A percentile compares a stretch with the other conserved stretches of the same genome.
These are phyloP conservation scores for Termitomyces sp. DNA, from an alignment of 1,284 basidiomycete genomes.

Conservation along the genomic window DNA sequence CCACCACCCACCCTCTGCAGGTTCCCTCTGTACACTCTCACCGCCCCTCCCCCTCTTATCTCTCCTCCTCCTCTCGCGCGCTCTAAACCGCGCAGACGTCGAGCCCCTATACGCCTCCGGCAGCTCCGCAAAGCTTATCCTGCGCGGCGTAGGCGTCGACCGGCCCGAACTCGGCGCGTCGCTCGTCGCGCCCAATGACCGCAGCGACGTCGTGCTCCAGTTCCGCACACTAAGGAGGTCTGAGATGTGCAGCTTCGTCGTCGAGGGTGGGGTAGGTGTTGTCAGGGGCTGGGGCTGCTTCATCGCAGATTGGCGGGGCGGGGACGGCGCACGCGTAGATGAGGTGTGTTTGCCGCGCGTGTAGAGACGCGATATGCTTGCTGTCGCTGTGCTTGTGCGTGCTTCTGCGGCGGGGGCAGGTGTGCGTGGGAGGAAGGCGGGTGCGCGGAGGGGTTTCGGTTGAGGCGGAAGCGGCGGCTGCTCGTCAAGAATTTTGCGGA, in stretches of 20 bases:
- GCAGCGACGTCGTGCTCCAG: background rate
- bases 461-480: conserved; percentile 33
- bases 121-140: conserved; percentile 70
- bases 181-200: conserved; percentile 18
- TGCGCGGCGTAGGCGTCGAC: conserved; percentile 72
- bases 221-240: background rate
- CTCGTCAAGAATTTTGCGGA: conserved; percentile 65
- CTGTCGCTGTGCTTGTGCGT: conserved; percentile 65
- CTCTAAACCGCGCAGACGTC: conserved; percentile 24
- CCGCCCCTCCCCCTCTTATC: conserved; percentile 9
- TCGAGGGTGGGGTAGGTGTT: too few species aligned
- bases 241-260: background rate
- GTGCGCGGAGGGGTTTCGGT: conserved; percentile 21
- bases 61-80: conserved; percentile 22
- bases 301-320: conserved; percentile 51
- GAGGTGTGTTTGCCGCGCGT: conserved; percentile 61
- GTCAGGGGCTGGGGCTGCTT: conserved; percentile 28
- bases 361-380: conserved; percentile 68
- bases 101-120: conserved; percentile 51
- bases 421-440: conserved; percentile 35
- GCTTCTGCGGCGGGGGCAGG: conserved; percentile 48
- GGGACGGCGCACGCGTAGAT: conserved; percentile 49
- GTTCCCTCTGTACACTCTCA: conserved; percentile 15
- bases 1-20: conserved; percentile 43
- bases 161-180: conserved; percentile 32